These are phyloP conservation scores for Aspergillus sclerotioniger DNA, from an alignment of 495 filamentous ascomycete genomes.

Conservation along the genomic window DNA sequence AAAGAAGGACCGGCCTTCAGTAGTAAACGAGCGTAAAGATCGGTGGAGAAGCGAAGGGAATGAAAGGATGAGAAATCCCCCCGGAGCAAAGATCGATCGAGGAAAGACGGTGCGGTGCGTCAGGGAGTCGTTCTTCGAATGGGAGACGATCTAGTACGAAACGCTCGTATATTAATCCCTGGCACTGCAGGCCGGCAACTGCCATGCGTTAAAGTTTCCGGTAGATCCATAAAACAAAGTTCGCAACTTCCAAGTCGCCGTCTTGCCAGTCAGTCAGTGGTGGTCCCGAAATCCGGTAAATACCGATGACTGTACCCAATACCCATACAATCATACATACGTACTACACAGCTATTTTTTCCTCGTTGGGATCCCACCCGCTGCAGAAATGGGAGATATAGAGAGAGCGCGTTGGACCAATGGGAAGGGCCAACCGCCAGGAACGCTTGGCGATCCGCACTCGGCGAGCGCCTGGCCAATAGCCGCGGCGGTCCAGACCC, in stretches of 20 bases:
- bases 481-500: not conserved
- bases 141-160: not conserved
- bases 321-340: no score
- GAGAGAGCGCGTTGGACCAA: not conserved
- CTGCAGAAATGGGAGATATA: not conserved
- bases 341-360: not conserved
- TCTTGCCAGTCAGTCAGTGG: not conserved
- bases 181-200: not conserved
- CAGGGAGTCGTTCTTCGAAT: not conserved
- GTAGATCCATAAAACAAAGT: not conserved
- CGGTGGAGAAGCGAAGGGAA: not conserved
- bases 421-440: not conserved
- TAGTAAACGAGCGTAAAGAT: not conserved
- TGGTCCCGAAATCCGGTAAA: not conserved
- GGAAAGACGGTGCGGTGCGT: not conserved
- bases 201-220: not conserved
- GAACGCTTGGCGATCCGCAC: conserved; percentile 1
- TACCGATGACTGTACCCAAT: not conserved
- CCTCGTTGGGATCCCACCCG: not conserved
- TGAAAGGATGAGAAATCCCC: not conserved
- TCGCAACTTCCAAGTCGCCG: not conserved
- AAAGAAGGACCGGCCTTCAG: conserved; percentile 3
- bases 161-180: not conserved
- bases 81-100: not conserved
- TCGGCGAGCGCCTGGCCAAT: not conserved